These are phyloP conservation scores for Monosporozyma aquatica DNA, from an alignment of 805 yeast genomes.

Conservation along the genomic window DNA sequence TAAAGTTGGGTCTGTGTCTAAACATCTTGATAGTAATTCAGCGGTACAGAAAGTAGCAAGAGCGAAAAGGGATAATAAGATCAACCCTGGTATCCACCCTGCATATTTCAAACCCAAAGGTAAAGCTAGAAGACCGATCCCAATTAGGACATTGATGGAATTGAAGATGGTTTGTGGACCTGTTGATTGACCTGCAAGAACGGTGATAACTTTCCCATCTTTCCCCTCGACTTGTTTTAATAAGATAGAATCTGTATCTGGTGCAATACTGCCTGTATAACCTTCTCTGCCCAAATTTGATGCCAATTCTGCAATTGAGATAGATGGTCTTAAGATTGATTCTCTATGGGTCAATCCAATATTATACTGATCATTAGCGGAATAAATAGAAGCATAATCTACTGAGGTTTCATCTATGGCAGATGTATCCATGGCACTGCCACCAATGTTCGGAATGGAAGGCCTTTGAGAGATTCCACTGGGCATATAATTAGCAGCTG, in stretches of 20 bases:
- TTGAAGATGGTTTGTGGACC: conserved; percentile 71
- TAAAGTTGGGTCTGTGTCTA: conserved; percentile 71
- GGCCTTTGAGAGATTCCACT: conserved; percentile 2
- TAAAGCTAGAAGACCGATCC: conserved; percentile 64
- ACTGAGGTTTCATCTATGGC: conserved; percentile 21
- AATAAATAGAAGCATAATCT: conserved; percentile 34
- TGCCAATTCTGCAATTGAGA: conserved; percentile 38
- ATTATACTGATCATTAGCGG: conserved; percentile 2
- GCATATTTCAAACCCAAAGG: conserved; percentile 61
- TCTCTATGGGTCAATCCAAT: background rate
- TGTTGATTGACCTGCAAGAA: conserved; percentile 75
- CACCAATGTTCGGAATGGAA: conserved; percentile 7
- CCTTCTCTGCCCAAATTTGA: conserved; percentile 32
- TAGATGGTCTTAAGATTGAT: conserved; percentile 30
- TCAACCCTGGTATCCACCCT: conserved; percentile 63
- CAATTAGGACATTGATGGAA: conserved; percentile 66
- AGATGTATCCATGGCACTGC: conserved; percentile 6
- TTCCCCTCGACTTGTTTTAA: conserved; percentile 57
- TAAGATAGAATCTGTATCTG: conserved; percentile 42
- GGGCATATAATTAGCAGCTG: conserved; percentile 12
- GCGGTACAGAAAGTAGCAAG: conserved; percentile 70
- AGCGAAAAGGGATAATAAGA: conserved; percentile 53
- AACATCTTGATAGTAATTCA: conserved; percentile 56
- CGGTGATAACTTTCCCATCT: conserved; percentile 62
- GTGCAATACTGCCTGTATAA: conserved; percentile 23